These are phyloP conservation scores for Malus fusca DNA, from an alignment of 306 rosid genomes.

Conservation along the genomic window DNA sequence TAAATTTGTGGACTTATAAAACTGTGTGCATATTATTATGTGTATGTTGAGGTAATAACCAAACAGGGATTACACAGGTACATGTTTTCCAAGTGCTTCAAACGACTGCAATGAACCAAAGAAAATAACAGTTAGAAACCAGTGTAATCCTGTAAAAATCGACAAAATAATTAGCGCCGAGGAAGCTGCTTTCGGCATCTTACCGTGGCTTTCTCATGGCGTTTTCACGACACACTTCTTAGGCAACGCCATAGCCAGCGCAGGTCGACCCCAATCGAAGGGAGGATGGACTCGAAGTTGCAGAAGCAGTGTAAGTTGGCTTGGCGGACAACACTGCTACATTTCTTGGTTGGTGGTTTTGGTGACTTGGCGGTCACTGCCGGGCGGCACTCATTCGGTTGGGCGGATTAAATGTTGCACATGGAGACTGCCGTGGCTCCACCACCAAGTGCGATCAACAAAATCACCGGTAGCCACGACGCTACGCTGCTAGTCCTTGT, in stretches of 20 bases:
- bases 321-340: constrained; percentile 41
- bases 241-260: constrained; percentile 54
- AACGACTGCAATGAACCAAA: constrained; percentile 6
- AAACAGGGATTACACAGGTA: not conserved
- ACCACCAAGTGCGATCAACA: constrained; percentile 29
- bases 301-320: constrained; percentile 53
- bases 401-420: constrained; percentile 34
- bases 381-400: constrained; percentile 29
- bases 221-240: constrained; percentile 40
- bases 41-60: not conserved
- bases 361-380: no score
- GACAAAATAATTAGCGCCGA: no score
- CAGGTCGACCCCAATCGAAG: constrained; percentile 42
- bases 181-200: not conserved
- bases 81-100: not conserved
- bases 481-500: constrained; percentile 8
- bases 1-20: not conserved
- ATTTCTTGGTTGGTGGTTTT: constrained; percentile 27
- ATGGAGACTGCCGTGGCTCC: constrained; percentile 22
- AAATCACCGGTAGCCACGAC: constrained; percentile 21
- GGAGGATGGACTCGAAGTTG: constrained; percentile 35
- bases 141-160: not conserved
- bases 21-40: not conserved
- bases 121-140: not conserved
- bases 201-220: constrained; percentile 48